phyloP scores from a whole-genome alignment of 2,329 filamentous ascomycete species.

The Aspergillus caelatus region DNA sequence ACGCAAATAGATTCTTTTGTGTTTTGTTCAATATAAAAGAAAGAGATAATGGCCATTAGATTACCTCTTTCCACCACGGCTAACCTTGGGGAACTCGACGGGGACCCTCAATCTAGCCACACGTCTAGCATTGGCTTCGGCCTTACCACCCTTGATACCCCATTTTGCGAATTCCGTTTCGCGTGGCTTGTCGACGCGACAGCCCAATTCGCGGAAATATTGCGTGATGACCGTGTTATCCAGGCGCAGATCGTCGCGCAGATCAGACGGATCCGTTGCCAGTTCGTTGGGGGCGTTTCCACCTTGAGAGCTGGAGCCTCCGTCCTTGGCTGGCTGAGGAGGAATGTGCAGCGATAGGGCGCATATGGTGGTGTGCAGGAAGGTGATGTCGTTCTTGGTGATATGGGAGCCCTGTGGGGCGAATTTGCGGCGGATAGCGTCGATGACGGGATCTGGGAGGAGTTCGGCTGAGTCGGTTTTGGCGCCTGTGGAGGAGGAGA shows the following conservation, averaged over 20 bases:
- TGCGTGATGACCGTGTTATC: constrained; percentile 39
- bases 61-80: constrained; percentile 38
- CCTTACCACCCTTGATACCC: constrained; percentile 61
- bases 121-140: constrained; percentile 54
- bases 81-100: constrained; percentile 75
- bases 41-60: background rate
- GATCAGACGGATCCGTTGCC: constrained; percentile 48
- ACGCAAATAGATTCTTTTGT: background rate
- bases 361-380: constrained; percentile 50
- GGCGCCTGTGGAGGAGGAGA: constrained; percentile 32
- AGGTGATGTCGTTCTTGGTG: constrained; percentile 43
- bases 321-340: constrained; percentile 42
- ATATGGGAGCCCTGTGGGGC: constrained; percentile 40
- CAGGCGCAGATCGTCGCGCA: constrained; percentile 48
- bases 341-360: constrained; percentile 50
- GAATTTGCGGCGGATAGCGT: constrained; percentile 45
- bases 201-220: constrained; percentile 52
- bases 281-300: constrained; percentile 41
- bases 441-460: constrained; percentile 43
- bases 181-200: constrained; percentile 44
- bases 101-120: constrained; percentile 76
- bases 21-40: constrained; percentile 1
- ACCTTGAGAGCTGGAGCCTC: constrained; percentile 38
- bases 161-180: constrained; percentile 46
- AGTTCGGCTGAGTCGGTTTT: constrained; percentile 22